These are phyloP conservation scores for Brassica cretica DNA, from an alignment of 345 rosid species.

Conservation along the genomic window DNA sequence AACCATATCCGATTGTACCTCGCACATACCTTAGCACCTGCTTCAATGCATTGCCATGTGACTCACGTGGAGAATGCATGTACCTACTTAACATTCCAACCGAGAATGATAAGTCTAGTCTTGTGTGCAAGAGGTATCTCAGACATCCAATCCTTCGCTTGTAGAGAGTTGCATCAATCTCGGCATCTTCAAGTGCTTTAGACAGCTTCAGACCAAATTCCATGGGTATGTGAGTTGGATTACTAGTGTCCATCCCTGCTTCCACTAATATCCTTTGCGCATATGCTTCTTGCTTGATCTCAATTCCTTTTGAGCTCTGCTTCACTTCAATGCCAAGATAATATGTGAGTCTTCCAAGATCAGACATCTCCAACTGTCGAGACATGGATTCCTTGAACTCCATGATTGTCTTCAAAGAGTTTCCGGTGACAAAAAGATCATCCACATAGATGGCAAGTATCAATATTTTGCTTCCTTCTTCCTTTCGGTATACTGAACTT, in stretches of 20 bases:
- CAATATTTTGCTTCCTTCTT: not conserved
- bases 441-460: not conserved
- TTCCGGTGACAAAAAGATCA: not conserved
- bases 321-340: not conserved
- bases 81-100: not conserved
- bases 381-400: not conserved
- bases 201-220: not conserved
- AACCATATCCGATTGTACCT: not conserved
- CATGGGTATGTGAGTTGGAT: not conserved
- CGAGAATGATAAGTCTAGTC: not conserved
- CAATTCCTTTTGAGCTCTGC: not conserved
- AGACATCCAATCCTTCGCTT: not conserved
- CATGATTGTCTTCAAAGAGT: not conserved
- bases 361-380: not conserved
- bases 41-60: not conserved
- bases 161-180: not conserved
- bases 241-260: not conserved
- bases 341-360: not conserved
- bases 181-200: not conserved
- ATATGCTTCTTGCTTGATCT: not conserved
- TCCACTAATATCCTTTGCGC: not conserved
- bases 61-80: not conserved
- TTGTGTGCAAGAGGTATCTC: not conserved
- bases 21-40: not conserved
- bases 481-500: not conserved